Base-by-base conservation (phyloP, 257 asterid species). In the Scutellaria minor region DNA sequence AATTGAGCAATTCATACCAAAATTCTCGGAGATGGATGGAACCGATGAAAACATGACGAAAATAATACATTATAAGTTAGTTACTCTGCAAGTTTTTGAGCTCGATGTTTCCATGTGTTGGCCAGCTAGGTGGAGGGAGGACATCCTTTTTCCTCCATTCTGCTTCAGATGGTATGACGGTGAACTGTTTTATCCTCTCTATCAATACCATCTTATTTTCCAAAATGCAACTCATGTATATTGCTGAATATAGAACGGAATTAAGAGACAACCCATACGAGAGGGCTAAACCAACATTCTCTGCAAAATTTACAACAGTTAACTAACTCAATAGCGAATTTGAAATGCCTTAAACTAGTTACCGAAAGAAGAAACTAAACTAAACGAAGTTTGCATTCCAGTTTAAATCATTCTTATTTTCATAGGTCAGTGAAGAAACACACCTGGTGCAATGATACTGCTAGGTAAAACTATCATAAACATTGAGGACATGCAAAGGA, bases 141-240 rank as follows among this genome's bases (percentile, higher is more conserved):
- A 71, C 6, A 61, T 88, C 92, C 46, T 72, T 76, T 50, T 81
- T 89, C 81, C 45, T 81, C 99, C 99, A 94, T 75, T 83, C 88
- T 45, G 97, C 99, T 83, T 94, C 99, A 7, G 98, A 85, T 61
- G 88, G 90, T 77, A 94, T 83, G 42, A 78, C 84, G 0, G 91
- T 65, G 86, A 91, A 94, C 74, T 94, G 99, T 67, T 91, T 94
- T 52, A 94, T 85, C 84, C 99, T 91, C 88, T 94, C 99, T 6
- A 94, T 98, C 1, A 96, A 91, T 60, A 94, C 98, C 99, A 94
- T 91, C 80, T 83, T 91, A 71, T 94, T 94, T 74, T 94, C 99
- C 82, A 91, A 54, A 42, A 87, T 79, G 87, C 99, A 94, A 64
- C 99, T 91, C 57, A 81, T 68, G 81, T 84, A 88, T 62, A 89